These are phyloP conservation scores for Xylaria sp. DNA, from an alignment of 495 filamentous ascomycete species.

Conservation along the genomic window DNA sequence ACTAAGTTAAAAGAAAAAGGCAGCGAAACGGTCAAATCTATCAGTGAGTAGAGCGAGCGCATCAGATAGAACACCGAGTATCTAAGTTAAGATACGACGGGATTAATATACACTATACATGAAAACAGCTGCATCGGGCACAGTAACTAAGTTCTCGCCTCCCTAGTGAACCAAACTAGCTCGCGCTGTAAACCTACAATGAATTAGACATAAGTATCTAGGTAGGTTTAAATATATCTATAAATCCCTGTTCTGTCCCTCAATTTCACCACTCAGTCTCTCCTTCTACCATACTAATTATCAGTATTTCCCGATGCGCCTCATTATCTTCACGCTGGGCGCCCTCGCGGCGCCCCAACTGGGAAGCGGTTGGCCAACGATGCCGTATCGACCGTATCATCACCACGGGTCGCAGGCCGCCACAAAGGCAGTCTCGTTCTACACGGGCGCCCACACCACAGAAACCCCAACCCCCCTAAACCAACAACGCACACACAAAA, in stretches of 20 bases:
- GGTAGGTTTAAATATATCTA: not conserved
- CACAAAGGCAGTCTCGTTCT: not conserved
- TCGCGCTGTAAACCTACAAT: not conserved
- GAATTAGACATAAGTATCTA: not conserved
- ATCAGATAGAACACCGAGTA: not conserved
- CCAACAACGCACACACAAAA: not conserved
- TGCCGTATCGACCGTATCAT: not conserved
- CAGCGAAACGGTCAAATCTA: not conserved
- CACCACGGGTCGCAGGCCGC: not conserved
- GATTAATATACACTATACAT: not conserved
- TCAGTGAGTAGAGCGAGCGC: not conserved
- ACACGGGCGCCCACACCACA: not conserved
- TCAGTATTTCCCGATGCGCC: not conserved
- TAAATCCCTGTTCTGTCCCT: not conserved
- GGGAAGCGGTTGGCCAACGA: not conserved
- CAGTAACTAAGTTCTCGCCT: not conserved
- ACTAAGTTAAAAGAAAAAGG: not conserved
- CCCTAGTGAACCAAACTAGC: not conserved
- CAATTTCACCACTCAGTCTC: not conserved
- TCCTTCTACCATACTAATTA: not conserved
- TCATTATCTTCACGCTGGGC: not conserved
- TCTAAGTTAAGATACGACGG: not conserved
- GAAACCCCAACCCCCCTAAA: not conserved
- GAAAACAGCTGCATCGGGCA: not conserved
- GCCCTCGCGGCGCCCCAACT: not conserved